Percentiles rank a stretch among this genome's conserved stretches.
phyloP scores from a whole-genome alignment of 352 stramenopile species.

The Aphanomyces euteiches region DNA sequence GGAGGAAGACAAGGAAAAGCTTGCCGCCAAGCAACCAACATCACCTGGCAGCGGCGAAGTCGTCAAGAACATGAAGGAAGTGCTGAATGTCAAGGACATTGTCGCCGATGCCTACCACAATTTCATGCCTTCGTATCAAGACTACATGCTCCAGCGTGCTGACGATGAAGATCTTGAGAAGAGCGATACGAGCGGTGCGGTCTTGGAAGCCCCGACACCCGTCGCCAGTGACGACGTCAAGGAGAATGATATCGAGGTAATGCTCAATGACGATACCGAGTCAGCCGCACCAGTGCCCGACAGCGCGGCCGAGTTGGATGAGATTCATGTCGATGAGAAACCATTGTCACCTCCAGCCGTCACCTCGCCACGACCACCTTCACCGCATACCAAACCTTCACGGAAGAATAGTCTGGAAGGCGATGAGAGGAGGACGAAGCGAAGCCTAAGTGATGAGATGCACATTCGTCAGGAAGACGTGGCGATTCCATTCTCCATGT shows the following conservation, averaged over 20 bases:
- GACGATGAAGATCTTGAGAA: conserved; percentile 35
- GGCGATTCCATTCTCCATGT: conserved; percentile 19
- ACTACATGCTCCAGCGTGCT: conserved; percentile 79
- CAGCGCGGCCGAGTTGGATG: neutral
- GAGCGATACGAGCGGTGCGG: neutral
- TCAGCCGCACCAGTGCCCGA: neutral
- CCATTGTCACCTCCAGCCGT: neutral
- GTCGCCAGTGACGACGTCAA: neutral
- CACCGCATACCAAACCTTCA: neutral
- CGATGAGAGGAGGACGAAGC: neutral
- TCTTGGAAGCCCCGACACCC: conserved; percentile 18
- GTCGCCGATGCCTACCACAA: conserved; percentile 82
- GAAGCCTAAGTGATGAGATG: neutral
- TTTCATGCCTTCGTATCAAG: conserved; percentile 81
- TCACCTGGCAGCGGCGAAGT: conserved; percentile 51
- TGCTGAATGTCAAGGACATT: conserved; percentile 74
- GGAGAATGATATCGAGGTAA: neutral
- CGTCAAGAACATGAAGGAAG: conserved; percentile 87
- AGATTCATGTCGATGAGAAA: neutral
- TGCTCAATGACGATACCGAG: neutral
- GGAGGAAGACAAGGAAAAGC: conserved; percentile 10
- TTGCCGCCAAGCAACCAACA: neutral
- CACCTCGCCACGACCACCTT: neutral
- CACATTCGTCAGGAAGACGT: neutral
- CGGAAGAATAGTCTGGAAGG: neutral